Evolutionary conservation across 768 basidiomycete species (phyloP), one percentile per base, ranked within the genome.

Genomic region (Rhodotorula graminis): DNA sequence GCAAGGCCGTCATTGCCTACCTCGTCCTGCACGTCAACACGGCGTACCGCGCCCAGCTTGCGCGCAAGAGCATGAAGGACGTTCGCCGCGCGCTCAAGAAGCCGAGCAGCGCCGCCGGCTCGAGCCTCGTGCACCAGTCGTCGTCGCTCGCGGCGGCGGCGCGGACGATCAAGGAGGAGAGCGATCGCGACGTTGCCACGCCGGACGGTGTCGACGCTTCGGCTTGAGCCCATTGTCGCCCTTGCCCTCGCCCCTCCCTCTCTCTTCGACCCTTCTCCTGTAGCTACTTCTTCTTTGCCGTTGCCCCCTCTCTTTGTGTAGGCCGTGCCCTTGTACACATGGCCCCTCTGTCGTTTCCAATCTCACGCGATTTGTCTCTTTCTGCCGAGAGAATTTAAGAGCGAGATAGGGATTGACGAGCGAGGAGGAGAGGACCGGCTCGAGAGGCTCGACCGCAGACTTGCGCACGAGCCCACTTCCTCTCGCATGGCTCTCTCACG

Each of bases 11-110:
- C 42, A 64, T 74, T 64, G 61, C 66, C 21, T 70, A 70, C 49
- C 52, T 74, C 25, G 67, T 62, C 16, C 33, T 67, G 15, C 68
- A 74, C 64, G 60, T 74, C 69, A 74, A 74, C 44, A 47, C 52
- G n/a, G 57, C 27, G 53, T 74, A 65, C 64, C 69, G 73, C 27
- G 71, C 42, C 9, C 33, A 64, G 8, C 58, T 72, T 19, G 71
- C 71, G 63, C 49, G 42, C 31, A 64, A 64, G 42, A n/a, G 59
- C 9, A 67, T 69, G 37, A 10, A 11, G 52, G 50, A 72, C 10
- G 52, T 72, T 0, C 37, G 52, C 31, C 61, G 46, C 33, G 71
- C 71, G 31, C 64, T 72, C 42, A 65, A 61, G 59, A 42, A n/a
- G 37, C 33, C 33, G 16, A n/a, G 2, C 29, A 16, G 29, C 37